phyloP scores from a whole-genome alignment of 1,284 basidiomycete species.

The Ceratobasidium papillatum region DNA sequence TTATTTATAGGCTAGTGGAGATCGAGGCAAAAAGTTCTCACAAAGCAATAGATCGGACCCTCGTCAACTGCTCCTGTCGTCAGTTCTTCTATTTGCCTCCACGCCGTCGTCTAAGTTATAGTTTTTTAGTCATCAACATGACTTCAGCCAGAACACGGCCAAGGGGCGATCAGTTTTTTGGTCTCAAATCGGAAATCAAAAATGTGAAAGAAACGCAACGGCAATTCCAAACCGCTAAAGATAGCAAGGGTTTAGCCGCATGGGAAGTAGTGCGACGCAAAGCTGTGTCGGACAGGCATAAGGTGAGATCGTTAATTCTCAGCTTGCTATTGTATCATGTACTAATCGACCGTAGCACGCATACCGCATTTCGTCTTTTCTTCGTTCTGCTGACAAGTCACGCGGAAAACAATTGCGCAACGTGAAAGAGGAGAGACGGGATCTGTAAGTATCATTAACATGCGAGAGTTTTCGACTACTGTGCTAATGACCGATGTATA shows the following conservation, averaged over 20 bases:
- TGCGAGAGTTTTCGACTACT: neutral
- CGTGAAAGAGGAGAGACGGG: neutral
- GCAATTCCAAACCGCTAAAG: neutral
- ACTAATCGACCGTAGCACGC: neutral
- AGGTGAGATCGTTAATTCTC: neutral
- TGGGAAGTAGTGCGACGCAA: neutral
- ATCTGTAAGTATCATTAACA: no score
- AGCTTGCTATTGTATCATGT: no score
- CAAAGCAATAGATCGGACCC: neutral
- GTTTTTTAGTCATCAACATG: no score
- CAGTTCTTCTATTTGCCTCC: no score
- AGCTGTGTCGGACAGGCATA: neutral
- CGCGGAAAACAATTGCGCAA: neutral
- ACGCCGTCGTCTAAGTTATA: no score
- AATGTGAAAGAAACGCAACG: neutral
- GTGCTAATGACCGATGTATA: neutral
- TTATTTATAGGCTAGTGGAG: neutral
- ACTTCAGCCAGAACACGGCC: no score
- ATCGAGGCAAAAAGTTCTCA: neutral
- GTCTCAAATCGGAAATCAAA: neutral
- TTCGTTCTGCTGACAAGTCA: neutral
- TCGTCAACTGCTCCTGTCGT: no score
- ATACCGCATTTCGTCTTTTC: neutral
- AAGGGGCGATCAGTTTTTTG: neutral
- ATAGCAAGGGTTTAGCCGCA: neutral